A percentile compares a stretch with the other conserved stretches of the same genome.
phyloP scores from a whole-genome alignment of 2,329 filamentous ascomycete species.

The Alternaria sp. region DNA sequence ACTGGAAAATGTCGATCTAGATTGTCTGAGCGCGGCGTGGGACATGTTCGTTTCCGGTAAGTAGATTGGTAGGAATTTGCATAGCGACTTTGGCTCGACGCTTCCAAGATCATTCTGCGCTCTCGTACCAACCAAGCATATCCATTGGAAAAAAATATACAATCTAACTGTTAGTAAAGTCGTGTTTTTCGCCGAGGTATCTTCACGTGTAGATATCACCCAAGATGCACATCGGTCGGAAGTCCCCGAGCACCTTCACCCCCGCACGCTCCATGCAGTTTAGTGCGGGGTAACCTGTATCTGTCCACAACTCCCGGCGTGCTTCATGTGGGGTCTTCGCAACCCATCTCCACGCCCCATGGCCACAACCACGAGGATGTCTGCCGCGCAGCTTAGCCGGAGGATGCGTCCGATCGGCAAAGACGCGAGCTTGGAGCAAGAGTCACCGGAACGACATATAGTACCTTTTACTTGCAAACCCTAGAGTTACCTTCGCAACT shows the following conservation, averaged over 20 bases:
- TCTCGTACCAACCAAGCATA: not conserved
- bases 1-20: too few relatives aligned
- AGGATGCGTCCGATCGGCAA: not conserved
- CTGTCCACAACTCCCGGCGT: constrained; percentile 1
- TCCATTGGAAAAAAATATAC: too few relatives aligned
- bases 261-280: constrained; percentile 13
- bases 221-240: not conserved
- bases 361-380: not conserved
- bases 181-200: not conserved
- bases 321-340: constrained; percentile 20
- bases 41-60: constrained; percentile 28
- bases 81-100: not conserved
- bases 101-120: not conserved
- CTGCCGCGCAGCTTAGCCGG: not conserved
- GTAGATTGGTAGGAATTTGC: not conserved
- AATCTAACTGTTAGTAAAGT: not conserved
- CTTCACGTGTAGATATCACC: not conserved
- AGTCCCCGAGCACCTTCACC: constrained; percentile 11
- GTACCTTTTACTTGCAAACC: not conserved
- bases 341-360: constrained; percentile 9
- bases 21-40: constrained; percentile 27
- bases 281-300: constrained; percentile 19
- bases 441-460: not conserved
- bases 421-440: not conserved
- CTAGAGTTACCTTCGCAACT: not conserved